Percentiles rank a stretch among this genome's conserved stretches.
These are phyloP conservation scores for Moesziomyces sp. DNA, from an alignment of 1,284 basidiomycete species.

Conservation along the genomic window DNA sequence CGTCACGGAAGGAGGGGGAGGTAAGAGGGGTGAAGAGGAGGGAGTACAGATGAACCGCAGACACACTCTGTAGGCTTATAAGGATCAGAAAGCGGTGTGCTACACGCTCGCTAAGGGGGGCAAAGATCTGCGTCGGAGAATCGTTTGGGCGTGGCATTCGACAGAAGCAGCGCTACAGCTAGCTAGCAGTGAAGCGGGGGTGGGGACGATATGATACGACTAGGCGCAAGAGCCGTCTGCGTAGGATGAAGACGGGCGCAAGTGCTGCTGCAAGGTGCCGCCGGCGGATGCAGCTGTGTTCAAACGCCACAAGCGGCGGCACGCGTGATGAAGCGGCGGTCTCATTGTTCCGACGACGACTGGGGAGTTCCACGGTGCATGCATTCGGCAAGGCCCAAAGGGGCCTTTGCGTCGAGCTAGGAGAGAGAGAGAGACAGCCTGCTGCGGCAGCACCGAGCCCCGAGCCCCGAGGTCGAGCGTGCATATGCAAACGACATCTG, in stretches of 20 bases:
- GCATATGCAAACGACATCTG: too few species aligned
- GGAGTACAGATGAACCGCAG: not conserved
- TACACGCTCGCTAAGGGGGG: not conserved
- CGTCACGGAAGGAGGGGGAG: not conserved
- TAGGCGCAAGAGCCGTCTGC: too few species aligned
- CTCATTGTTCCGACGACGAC: too few species aligned
- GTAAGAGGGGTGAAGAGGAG: not conserved
- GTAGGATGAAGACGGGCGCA: too few species aligned
- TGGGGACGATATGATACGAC: too few species aligned
- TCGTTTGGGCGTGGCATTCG: not conserved
- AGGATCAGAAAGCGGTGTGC: not conserved
- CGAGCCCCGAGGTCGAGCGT: too few species aligned
- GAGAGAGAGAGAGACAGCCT: too few species aligned
- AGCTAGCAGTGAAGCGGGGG: too few species aligned
- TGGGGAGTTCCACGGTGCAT: too few species aligned
- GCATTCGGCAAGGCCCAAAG: too few species aligned
- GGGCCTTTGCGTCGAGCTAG: too few species aligned
- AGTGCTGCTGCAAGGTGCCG: not conserved
- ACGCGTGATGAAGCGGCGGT: not conserved
- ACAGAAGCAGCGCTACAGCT: not conserved
- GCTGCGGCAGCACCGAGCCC: too few species aligned
- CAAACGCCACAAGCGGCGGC: not conserved
- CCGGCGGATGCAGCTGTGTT: not conserved
- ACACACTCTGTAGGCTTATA: not conserved
- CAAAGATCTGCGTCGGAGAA: not conserved